phyloP scores from a whole-genome alignment of 2,329 filamentous ascomycete genomes.

The Beauveria scarabaeidicola region DNA sequence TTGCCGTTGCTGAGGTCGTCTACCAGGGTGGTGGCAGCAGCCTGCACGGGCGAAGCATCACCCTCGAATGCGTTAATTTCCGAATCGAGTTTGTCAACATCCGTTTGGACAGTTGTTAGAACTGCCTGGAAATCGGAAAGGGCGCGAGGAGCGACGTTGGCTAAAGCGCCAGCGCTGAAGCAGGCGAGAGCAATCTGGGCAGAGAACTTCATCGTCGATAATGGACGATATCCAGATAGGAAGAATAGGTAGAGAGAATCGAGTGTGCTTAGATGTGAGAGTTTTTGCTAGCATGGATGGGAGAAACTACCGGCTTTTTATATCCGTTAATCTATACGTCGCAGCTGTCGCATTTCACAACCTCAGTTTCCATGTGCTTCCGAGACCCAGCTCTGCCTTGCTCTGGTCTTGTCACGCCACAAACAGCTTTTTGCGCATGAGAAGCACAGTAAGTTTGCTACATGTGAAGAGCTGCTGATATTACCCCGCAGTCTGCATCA shows the following conservation, averaged over 20 bases:
- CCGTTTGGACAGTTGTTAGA: slow-evolving; percentile 12
- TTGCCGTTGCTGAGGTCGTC: slow-evolving; percentile 13
- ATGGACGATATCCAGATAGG: neutral
- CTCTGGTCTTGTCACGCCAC: neutral
- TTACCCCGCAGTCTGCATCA: neutral
- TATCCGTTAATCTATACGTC: neutral
- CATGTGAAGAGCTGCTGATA: neutral
- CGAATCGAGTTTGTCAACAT: slow-evolving; percentile 12
- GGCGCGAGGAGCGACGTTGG: neutral
- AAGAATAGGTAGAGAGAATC: neutral
- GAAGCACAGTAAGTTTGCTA: neutral
- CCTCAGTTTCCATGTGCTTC: slow-evolving; percentile 2
- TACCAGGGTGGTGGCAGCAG: slow-evolving; percentile 10
- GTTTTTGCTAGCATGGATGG: no score
- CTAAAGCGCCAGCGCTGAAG: slow-evolving; percentile 1
- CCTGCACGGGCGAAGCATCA: slow-evolving; percentile 10
- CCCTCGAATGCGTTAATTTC: slow-evolving; percentile 14
- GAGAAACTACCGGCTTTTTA: neutral
- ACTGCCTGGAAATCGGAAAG: slow-evolving; percentile 2
- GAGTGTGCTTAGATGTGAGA: neutral
- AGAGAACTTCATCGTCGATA: slow-evolving; percentile 2
- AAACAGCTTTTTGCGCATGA: neutral
- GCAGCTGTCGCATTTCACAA: neutral
- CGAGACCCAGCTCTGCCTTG: neutral
- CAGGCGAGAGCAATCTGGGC: neutral